Base-by-base conservation (phyloP, 2,329 filamentous ascomycete species). In the Catunica adiposa region DNA sequence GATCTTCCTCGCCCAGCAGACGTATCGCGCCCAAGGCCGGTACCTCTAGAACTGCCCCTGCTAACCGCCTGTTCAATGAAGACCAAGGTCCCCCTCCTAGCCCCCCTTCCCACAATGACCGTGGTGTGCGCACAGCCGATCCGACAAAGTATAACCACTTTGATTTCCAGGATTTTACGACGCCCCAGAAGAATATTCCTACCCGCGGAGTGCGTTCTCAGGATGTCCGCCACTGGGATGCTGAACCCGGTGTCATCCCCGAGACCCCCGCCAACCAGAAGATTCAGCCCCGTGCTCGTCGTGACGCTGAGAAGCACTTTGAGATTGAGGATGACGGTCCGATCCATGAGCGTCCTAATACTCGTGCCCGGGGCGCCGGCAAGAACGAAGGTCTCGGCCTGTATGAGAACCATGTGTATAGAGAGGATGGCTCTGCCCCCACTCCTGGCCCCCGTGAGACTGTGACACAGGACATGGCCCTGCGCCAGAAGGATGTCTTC, bases 231-330 rank as follows among this genome's bases (percentile, higher is more conserved):
- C 84, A 92, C 66, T 94, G 86, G 80, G 84, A 83, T 62, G 81
- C 83, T 51, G 83, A 79, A 65, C 71, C 81, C 59, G 70, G 64
- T 48, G 60, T 56, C 22, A 55, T 78, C 47, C 67, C 68, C 38
- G 74, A 78, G 38, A 81, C 79, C 7, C 78, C 82, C 6, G 73
- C 73, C 46, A 77, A 77, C 26, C 54, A 61, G 72, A 75, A 55
- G 74, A 79, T 14, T 73, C 77, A 34, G 73, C 79, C 38, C 71
- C 75, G 84, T 65, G 76, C 84, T 38, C 86, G 90, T 58, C 86
- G 82, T 44, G 86, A 94, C 63, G 83, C 84, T 17, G 82, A 89
- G 64, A 71, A 81, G 1, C 88, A 97, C 68, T 96, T 95, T 64
- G 82, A 92, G 59, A 78, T 96, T 63, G 73, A 79, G 55, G 89